Base-by-base conservation (phyloP, 495 filamentous ascomycete species). In the Podospora pseudoanserina region DNA sequence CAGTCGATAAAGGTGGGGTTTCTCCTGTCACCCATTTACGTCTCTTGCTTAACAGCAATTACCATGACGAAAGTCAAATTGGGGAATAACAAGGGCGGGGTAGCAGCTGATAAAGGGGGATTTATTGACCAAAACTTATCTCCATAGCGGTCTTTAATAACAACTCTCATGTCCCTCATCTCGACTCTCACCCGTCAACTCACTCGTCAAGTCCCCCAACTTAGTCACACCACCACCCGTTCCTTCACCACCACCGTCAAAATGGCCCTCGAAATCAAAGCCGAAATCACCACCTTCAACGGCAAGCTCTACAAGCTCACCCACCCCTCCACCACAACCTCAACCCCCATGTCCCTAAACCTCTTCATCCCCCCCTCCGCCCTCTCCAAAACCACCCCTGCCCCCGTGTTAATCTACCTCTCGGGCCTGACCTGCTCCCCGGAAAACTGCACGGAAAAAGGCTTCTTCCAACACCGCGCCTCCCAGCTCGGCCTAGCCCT, bases 371-470 rank as follows among this genome's bases (percentile, higher is more conserved):
- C 92, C 15, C 88, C 80, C 0, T 81, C 88, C 73, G 86, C 82
- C 69, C 65, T 79, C 34, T 7, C 79, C 54, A 64, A 74, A 2
- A 62, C 82, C 23, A 71, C 81, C 64, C 92, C 90, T 73, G 86
- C 91, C 15, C 96, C 95, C 30, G 86, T 98, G 2, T 82, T 99
- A n/a, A 88, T 98, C 78, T 99, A 95, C 79, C 89, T 99, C 69
- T 93, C 94, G 18, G 95, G 95, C 30, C 81, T 99, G 53, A 98
- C 96, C 67, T 99, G 95, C 83, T 94, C 94, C 0, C 93, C 91
- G 18, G 93, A 98, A 69, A 99, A 99, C 82, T 93, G 93, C 78
- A 86, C 93, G 39, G 96, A 99, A 78, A 99, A 98, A 79, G 92
- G 94, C 71, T 97, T 97, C 83, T 91, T 99, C 80, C 94, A 98